phyloP scores from a whole-genome alignment of 495 filamentous ascomycete species.

The Hypoxylon cercidicola region DNA sequence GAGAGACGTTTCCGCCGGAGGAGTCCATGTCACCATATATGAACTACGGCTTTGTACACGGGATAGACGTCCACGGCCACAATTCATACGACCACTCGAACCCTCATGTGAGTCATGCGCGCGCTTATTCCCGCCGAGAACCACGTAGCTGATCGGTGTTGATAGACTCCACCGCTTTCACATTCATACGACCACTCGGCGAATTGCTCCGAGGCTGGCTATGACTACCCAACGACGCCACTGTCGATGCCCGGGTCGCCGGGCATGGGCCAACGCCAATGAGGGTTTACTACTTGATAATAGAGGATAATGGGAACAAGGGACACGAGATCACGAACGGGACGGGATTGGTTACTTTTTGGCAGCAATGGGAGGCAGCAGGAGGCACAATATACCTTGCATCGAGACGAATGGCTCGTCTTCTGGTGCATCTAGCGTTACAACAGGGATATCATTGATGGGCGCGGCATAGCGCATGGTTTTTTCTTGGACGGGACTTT shows the following conservation, averaged over 20 bases:
- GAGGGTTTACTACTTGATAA: constrained; percentile 1
- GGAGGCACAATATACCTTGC: constrained; percentile 18
- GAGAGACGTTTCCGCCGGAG: constrained; percentile 67
- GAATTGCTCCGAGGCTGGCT: constrained; percentile 67
- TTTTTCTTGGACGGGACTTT: constrained; percentile 19
- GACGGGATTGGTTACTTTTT: background rate
- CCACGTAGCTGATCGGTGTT: constrained; percentile 59
- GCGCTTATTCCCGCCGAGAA: constrained; percentile 51
- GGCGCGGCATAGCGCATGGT: constrained; percentile 20
- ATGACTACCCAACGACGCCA: constrained; percentile 73
- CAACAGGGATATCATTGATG: constrained; percentile 36
- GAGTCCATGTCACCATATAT: constrained; percentile 79
- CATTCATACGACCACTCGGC: constrained; percentile 82
- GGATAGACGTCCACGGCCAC: constrained; percentile 74
- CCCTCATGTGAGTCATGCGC: constrained; percentile 72
- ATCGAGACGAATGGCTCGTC: constrained; percentile 45
- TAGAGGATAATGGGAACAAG: constrained; percentile 26
- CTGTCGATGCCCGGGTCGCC: constrained; percentile 75
- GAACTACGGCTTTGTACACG: constrained; percentile 78
- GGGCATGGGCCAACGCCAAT: constrained; percentile 50
- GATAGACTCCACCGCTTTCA: constrained; percentile 85
- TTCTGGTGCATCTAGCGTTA: constrained; percentile 31
- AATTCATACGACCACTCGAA: constrained; percentile 70
- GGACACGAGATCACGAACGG: constrained; percentile 23
- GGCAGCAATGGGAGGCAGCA: too few relatives aligned